Percentiles rank a stretch among this genome's conserved stretches.
These are phyloP conservation scores for Suillus variegatus DNA, from an alignment of 768 basidiomycete species.

Conservation along the genomic window DNA sequence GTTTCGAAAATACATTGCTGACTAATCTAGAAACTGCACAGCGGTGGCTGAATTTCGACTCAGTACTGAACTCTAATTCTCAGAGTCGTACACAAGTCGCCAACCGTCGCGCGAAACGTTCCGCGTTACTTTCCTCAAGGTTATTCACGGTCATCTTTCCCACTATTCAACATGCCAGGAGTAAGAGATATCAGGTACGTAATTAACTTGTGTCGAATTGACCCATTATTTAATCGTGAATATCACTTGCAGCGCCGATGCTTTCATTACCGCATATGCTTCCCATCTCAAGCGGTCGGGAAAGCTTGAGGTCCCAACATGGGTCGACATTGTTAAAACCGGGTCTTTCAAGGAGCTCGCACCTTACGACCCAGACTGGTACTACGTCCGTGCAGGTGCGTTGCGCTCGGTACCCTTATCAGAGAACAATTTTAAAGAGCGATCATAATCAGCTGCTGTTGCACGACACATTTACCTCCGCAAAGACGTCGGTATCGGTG, in stretches of 20 bases:
- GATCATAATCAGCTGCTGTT: constrained; percentile 67
- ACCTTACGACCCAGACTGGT: constrained; percentile 99
- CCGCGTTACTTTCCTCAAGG: constrained; percentile 48
- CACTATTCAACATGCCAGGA: constrained; percentile 65
- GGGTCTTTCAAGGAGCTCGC: constrained; percentile 97
- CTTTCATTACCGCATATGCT: constrained; percentile 92
- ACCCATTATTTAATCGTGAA: constrained; percentile 20
- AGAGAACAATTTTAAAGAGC: neutral
- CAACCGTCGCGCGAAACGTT: constrained; percentile 50
- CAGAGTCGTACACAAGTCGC: constrained; percentile 43
- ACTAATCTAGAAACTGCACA: constrained; percentile 46
- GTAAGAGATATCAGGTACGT: constrained; percentile 79
- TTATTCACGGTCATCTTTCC: constrained; percentile 45
- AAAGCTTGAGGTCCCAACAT: constrained; percentile 98
- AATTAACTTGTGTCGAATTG: constrained; percentile 5
- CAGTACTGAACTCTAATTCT: constrained; percentile 33
- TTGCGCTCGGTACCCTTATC: neutral
- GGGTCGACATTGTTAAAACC: constrained; percentile 99
- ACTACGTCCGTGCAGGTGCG: constrained; percentile 94
- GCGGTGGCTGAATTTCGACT: constrained; percentile 38
- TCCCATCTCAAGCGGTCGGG: constrained; percentile 97
- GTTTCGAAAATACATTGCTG: constrained; percentile 23
- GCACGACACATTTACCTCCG: constrained; percentile 99
- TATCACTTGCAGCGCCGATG: constrained; percentile 68
- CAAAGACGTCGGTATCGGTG: constrained; percentile 94